phyloP scores from a whole-genome alignment of 768 basidiomycete genomes.

The Udeniomyces megalosporus region DNA sequence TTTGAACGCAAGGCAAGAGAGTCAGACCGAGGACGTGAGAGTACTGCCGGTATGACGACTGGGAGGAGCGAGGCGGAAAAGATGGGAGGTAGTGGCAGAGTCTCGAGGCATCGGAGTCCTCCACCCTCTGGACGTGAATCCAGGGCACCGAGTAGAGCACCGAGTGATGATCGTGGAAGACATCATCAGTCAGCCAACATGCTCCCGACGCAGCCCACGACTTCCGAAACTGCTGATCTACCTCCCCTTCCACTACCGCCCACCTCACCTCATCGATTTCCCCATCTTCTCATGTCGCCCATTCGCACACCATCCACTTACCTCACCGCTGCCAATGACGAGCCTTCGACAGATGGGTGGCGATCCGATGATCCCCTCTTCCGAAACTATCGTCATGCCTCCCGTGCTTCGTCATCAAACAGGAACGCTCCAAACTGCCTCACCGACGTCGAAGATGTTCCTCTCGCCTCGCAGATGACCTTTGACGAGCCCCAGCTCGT shows the following conservation, averaged over 20 bases:
- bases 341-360: background rate
- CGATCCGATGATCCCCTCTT: background rate
- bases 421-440: background rate
- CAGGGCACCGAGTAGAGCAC: background rate
- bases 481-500: background rate
- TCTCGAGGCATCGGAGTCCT: constrained; percentile 5
- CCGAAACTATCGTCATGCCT: background rate
- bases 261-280: background rate
- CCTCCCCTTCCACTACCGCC: background rate
- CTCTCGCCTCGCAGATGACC: background rate
- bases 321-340: background rate
- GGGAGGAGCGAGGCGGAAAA: background rate
- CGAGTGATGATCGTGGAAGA: background rate
- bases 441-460: background rate
- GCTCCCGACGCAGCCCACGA: background rate
- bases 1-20: constrained; percentile 2
- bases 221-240: background rate
- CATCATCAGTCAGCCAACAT: background rate
- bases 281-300: background rate
- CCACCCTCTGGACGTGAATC: constrained; percentile 1
- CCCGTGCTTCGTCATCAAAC: background rate
- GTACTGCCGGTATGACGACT: background rate
- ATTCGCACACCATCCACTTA: background rate
- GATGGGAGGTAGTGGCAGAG: constrained; percentile 2
- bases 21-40: constrained; percentile 1